A percentile compares a stretch with the other conserved stretches of the same genome.
Evolutionary conservation across 2,329 filamentous ascomycete species (phyloP).

Genomic region (Aspergillus niger): DNA sequence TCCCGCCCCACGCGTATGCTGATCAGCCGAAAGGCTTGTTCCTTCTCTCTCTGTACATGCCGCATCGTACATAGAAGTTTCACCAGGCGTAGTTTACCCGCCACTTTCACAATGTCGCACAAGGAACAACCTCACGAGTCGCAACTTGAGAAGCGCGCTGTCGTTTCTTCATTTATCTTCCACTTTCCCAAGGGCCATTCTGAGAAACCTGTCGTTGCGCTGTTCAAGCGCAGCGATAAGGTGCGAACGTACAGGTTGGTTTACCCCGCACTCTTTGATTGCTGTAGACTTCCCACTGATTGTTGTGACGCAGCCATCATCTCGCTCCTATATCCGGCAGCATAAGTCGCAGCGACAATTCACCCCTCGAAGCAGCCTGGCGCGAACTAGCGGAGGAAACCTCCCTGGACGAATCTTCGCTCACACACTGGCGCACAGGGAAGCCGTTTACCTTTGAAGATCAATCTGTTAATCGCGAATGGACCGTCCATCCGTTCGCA

Average conservation of each 20-base stretch:
- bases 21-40: not conserved
- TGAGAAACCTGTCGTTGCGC: constrained; percentile 53
- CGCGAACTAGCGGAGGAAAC: constrained; percentile 67
- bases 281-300: not conserved
- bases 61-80: not conserved
- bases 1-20: not conserved
- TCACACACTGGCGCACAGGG: constrained; percentile 58
- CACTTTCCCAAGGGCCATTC: constrained; percentile 24
- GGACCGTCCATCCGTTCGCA: constrained; percentile 65
- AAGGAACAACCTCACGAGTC: constrained; percentile 12
- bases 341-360: constrained; percentile 57
- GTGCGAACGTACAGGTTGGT: constrained; percentile 61
- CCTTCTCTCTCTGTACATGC: not conserved
- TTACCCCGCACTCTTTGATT: not conserved
- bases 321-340: constrained; percentile 65
- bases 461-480: constrained; percentile 55
- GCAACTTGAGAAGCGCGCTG: constrained; percentile 30
- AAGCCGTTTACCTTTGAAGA: constrained; percentile 62
- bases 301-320: constrained; percentile 41
- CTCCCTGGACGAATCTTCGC: constrained; percentile 48
- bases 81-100: not conserved
- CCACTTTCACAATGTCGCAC: not conserved
- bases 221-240: constrained; percentile 63
- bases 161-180: constrained; percentile 51
- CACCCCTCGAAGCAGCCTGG: constrained; percentile 60